Percentiles rank a stretch among this genome's conserved stretches.
Evolutionary conservation across 2,329 filamentous ascomycete species (phyloP).

Genomic region (Cadophora sp.): DNA sequence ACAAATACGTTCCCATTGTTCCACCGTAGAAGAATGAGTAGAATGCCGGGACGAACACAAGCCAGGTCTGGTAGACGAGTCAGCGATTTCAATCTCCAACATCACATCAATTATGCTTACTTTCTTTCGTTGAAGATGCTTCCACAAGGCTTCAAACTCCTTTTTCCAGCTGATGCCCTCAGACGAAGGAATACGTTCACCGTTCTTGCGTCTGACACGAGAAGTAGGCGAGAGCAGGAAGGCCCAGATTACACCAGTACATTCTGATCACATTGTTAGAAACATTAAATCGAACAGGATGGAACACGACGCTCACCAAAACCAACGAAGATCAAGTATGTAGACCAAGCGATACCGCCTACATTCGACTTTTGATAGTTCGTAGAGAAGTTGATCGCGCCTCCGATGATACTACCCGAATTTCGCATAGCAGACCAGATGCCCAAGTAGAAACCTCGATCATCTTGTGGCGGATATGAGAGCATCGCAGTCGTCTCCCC

Average conservation of each 20-base stretch:
- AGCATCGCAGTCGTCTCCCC: slow-evolving; percentile 48
- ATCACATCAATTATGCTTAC: slow-evolving; percentile 26
- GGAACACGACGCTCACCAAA: slow-evolving; percentile 33
- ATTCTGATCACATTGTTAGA: slow-evolving; percentile 28
- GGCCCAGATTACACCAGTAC: slow-evolving; percentile 44
- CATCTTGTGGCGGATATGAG: slow-evolving; percentile 45
- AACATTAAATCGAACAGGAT: neutral
- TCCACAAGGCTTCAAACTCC: slow-evolving; percentile 64
- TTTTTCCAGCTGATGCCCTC: slow-evolving; percentile 62
- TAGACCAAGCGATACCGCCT: slow-evolving; percentile 70
- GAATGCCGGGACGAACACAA: slow-evolving; percentile 46
- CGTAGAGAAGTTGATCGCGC: slow-evolving; percentile 71
- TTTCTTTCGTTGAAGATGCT: slow-evolving; percentile 39
- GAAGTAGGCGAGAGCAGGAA: slow-evolving; percentile 60
- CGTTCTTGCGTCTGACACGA: slow-evolving; percentile 68
- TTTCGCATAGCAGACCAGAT: slow-evolving; percentile 67
- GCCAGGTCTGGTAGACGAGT: slow-evolving; percentile 38
- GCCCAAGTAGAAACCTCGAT: slow-evolving; percentile 45
- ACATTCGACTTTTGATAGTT: slow-evolving; percentile 62
- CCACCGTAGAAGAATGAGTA: slow-evolving; percentile 50
- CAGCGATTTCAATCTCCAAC: neutral
- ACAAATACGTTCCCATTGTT: slow-evolving; percentile 52
- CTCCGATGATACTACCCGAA: slow-evolving; percentile 71
- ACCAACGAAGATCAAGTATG: slow-evolving; percentile 72
- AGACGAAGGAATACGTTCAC: slow-evolving; percentile 56